Base-by-base conservation (phyloP, 139 green algal species). In the Picochlorum sp. region DNA sequence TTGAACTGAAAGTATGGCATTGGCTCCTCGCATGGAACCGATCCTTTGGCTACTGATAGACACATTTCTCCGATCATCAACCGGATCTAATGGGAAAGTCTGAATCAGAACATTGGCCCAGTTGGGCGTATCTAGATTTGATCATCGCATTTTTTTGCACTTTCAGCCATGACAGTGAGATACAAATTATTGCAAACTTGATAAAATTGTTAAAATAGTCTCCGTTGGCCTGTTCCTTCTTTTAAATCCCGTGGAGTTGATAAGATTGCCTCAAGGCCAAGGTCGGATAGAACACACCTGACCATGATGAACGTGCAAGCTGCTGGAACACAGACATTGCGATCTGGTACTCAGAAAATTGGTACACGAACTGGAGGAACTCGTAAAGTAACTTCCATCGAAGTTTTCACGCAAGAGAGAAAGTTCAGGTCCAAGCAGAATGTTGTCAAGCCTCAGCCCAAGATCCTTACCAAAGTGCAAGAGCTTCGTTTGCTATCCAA, bases 401-500 rank as follows among this genome's bases (percentile, higher is more conserved):
- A 78, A 55, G 57, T 80, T 38, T 78, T 76, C 50, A 47, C 28
- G n/a, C 60, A 44, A 9, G 71, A 80, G 14, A 75, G 60, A 59
- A 54, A 4, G 13, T 79, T 79, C 57, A 76, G 66, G 1, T 3
- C 18, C 14, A 79, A 71, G 72, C 60, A 81, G 72, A 44, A 10
- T 4, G 49, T 30, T 20, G 55, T 34, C 34, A 62, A 59, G 30
- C 65, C 59, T 26, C 23, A 58, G 4, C 69, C 69, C 52, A 78
- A 77, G 31, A 57, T 77, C 61, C 49, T 77, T 3, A 28, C 45
- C 11, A 51, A 49, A 7, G 66, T 87, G 16, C 62, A 88, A 68
- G 57, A 87, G 56, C 73, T 87, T 31, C 38, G 63, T 13, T 71
- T 88, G 58, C 63, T 88, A 38, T 82, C 71, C 56, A 87, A 85